phyloP scores from a whole-genome alignment of 192 early-diverging fungal genomes.

The Podila verticillata region DNA sequence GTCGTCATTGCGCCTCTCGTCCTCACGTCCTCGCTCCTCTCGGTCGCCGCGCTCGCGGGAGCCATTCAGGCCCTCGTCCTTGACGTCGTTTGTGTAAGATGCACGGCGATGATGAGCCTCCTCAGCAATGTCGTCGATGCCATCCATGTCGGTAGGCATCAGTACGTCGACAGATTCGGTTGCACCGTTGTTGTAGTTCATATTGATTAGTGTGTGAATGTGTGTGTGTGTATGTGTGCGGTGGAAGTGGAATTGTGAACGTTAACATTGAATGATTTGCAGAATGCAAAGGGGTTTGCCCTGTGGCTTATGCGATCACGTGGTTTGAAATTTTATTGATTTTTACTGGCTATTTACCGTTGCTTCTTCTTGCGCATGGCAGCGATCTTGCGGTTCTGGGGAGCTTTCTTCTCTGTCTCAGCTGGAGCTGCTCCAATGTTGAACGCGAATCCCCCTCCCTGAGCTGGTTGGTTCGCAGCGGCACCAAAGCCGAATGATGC shows the following conservation, averaged over 20 bases:
- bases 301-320: no score
- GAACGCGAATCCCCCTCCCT: conserved; percentile 18
- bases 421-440: conserved; percentile 25
- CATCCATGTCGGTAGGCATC: conserved; percentile 19
- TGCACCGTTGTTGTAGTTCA: not conserved
- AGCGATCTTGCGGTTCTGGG: conserved; percentile 25
- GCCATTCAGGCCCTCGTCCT: conserved; percentile 3
- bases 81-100: conserved; percentile 5
- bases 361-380: conserved; percentile 25
- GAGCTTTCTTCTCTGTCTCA: conserved; percentile 4
- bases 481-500: conserved; percentile 12
- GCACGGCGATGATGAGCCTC: conserved; percentile 37
- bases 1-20: conserved; percentile 4
- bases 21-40: not conserved
- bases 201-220: no score
- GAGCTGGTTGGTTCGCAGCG: not conserved
- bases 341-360: not conserved
- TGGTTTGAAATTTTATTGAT: no score
- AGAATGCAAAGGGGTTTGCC: no score
- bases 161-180: conserved; percentile 16
- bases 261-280: no score
- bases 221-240: no score
- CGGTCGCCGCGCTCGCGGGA: not conserved
- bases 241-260: no score
- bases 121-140: conserved; percentile 20